phyloP scores from a whole-genome alignment of 2,329 filamentous ascomycete genomes.

The Aspergillus eucalypticola region DNA sequence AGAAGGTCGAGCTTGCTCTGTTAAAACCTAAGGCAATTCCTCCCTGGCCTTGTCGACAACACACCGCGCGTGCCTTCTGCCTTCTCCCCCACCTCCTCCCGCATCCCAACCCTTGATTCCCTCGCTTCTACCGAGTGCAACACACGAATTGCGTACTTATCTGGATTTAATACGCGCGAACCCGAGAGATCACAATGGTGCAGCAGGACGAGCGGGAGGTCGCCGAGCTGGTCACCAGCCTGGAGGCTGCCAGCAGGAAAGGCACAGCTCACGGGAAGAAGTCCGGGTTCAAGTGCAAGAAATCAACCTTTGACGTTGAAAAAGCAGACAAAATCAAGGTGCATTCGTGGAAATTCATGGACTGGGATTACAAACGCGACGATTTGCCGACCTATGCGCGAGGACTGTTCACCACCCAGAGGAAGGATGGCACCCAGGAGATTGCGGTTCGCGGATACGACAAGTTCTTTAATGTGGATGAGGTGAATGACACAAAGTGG shows the following conservation, averaged over 20 bases:
- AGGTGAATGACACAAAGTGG: conserved; percentile 83
- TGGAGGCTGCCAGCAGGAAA: conserved; percentile 56
- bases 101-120: no score
- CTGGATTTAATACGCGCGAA: background rate
- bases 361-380: conserved; percentile 91
- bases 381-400: conserved; percentile 89
- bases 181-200: conserved; percentile 50
- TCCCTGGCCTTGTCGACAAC: background rate
- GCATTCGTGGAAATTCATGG: conserved; percentile 89
- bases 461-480: conserved; percentile 96
- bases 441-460: conserved; percentile 92
- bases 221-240: conserved; percentile 61
- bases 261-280: conserved; percentile 54
- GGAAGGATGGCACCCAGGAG: conserved; percentile 65
- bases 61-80: no score
- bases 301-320: conserved; percentile 71
- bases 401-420: conserved; percentile 85
- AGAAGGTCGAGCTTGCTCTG: background rate
- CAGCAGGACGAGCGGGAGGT: conserved; percentile 71
- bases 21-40: background rate
- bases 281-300: conserved; percentile 69
- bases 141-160: background rate
- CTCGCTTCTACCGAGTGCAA: no score
- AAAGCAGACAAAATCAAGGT: conserved; percentile 68
- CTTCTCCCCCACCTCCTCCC: no score